Percentiles rank a stretch among this genome's conserved stretches.
These are phyloP conservation scores for Pugionium dolabratum DNA, from an alignment of 345 rosid genomes.

Conservation along the genomic window DNA sequence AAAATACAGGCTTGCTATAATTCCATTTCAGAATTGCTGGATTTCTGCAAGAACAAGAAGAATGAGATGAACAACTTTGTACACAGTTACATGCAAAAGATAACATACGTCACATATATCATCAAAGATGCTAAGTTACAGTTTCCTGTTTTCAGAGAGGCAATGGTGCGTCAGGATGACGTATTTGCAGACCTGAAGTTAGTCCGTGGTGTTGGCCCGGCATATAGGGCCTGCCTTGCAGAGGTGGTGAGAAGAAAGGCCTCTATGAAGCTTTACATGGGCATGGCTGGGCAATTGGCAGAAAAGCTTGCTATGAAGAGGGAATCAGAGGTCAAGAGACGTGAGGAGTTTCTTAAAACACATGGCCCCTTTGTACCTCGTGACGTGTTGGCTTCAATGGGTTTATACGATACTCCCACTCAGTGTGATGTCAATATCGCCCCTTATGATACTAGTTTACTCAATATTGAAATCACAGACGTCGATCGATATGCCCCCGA, in stretches of 20 bases:
- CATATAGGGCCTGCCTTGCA: slow-evolving; percentile 96
- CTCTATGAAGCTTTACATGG: slow-evolving; percentile 97
- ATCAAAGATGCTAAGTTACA: slow-evolving; percentile 88
- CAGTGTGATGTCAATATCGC: slow-evolving; percentile 92
- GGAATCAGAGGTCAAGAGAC: slow-evolving; percentile 82
- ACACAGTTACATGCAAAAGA: slow-evolving; percentile 83
- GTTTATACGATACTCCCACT: slow-evolving; percentile 78
- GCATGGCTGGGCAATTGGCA: slow-evolving; percentile 97
- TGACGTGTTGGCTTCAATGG: slow-evolving; percentile 84
- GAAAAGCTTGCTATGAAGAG: slow-evolving; percentile 91
- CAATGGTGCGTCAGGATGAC: slow-evolving; percentile 79
- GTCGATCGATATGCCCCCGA: slow-evolving; percentile 89
- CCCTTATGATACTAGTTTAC: slow-evolving; percentile 77
- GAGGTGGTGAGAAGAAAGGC: slow-evolving; percentile 91
- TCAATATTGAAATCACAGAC: slow-evolving; percentile 75
- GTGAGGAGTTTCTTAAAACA: slow-evolving; percentile 79
- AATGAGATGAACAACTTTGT: slow-evolving; percentile 86
- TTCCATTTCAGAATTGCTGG: slow-evolving; percentile 66
- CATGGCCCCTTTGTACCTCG: slow-evolving; percentile 67
- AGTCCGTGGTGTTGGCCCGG: slow-evolving; percentile 79
- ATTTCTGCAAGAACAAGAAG: slow-evolving; percentile 73
- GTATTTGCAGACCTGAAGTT: slow-evolving; percentile 69
- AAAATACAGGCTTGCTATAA: slow-evolving; percentile 68
- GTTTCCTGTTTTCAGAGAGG: slow-evolving; percentile 96
- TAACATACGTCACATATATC: slow-evolving; percentile 58